Conservation (phyloP, 192 early-diverging fungal genomes). For the Coemansia sp. region DNA sequence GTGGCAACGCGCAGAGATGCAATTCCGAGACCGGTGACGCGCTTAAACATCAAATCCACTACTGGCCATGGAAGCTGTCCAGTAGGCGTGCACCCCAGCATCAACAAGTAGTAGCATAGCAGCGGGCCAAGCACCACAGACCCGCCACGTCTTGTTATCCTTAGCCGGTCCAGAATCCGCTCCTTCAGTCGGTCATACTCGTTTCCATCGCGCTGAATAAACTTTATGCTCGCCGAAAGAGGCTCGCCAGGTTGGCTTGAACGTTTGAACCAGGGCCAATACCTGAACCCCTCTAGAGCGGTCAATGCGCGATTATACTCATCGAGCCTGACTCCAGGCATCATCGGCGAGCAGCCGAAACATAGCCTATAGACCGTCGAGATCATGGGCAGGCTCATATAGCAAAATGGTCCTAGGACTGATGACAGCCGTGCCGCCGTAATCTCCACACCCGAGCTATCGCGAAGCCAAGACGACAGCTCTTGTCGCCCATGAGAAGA, state of each 20-base stretch:
- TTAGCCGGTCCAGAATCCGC: constrained; percentile 12
- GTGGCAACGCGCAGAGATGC: constrained; percentile 4
- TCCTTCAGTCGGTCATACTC: neutral
- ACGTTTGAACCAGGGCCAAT: neutral
- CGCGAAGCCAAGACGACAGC: neutral
- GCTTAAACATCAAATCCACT: constrained; percentile 8
- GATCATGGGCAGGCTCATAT: constrained; percentile 3
- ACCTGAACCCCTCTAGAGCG: constrained; percentile 11
- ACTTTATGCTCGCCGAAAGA: neutral
- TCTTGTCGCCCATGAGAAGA: neutral
- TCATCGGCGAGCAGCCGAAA: constrained; percentile 12
- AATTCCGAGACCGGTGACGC: neutral
- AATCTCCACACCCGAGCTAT: constrained; percentile 8
- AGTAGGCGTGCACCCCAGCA: constrained; percentile 5
- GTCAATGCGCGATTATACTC: constrained; percentile 8
- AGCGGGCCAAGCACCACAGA: constrained; percentile 16
- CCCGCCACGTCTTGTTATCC: neutral
- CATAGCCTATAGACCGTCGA: constrained; percentile 13
- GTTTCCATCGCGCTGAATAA: constrained; percentile 7
- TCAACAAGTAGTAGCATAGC: constrained; percentile 14
- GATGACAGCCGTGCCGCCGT: constrained; percentile 9
- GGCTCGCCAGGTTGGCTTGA: neutral
- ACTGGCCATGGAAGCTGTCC: neutral
- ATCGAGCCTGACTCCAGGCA: neutral
- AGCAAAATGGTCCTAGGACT: constrained; percentile 30